phyloP scores from a whole-genome alignment of 306 rosid genomes.

The Casuarina cunninghamiana region DNA sequence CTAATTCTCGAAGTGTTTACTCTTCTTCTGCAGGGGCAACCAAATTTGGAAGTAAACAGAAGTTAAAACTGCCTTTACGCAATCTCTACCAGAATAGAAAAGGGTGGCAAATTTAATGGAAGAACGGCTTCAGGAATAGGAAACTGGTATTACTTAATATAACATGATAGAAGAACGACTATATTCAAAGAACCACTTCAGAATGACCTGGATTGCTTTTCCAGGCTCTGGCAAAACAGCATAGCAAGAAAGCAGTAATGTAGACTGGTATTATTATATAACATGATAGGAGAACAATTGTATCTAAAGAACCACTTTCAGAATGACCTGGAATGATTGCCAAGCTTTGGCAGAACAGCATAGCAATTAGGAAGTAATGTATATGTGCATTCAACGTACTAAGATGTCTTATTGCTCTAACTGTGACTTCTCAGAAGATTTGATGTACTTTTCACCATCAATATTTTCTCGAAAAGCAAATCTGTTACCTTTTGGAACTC shows the following conservation, averaged over 20 bases:
- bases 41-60: neutral
- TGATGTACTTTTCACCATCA: slow-evolving; percentile 5
- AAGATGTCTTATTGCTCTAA: neutral
- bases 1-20: neutral
- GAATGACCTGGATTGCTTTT: neutral
- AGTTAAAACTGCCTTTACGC: neutral
- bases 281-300: neutral
- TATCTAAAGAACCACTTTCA: neutral
- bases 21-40: neutral
- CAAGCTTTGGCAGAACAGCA: neutral
- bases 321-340: neutral
- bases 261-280: neutral
- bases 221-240: neutral
- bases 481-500: slow-evolving; percentile 66
- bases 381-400: neutral
- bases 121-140: neutral
- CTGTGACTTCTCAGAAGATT: neutral
- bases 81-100: neutral
- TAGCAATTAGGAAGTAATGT: neutral
- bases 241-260: neutral
- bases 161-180: neutral
- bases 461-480: slow-evolving; percentile 16
- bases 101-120: neutral
- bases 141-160: neutral
- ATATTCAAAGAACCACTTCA: neutral